Evolutionary conservation across 164 flowering plant genomes (phyloP), one percentile per base, ranked within the genome.

Genomic region (Stephania cephalantha): DNA sequence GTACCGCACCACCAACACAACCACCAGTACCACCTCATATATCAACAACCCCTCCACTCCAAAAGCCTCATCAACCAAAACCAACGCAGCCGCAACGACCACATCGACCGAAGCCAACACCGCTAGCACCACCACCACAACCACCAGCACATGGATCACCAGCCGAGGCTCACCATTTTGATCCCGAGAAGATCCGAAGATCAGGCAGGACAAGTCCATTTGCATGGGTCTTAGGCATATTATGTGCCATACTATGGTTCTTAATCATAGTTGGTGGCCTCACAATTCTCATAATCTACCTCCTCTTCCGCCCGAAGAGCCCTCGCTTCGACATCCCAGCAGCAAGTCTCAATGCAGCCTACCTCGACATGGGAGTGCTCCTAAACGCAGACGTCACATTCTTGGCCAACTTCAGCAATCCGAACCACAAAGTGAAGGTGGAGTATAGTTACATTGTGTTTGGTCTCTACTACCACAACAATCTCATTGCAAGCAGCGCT

Each of bases 401-500:
- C 20, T 86, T 90, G 0, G 88, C 85, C 30, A 92, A 90, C 81
- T 89, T 90, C 86, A 88, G 88, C 10, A 92, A 92, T 67, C 90
- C 94, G 20, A 92, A 86, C 86, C 79, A 73, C 76, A 92, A 88
- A 76, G 87, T 88, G 9, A 78, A 70, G 1, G 88, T 90, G 72
- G 91, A 89, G 55, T 89, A 85, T 87, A 85, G 83, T 50, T 84
- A 76, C 72, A 69, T 86, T 66, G 74, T 75, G 71, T 63, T 92
- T n/a, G 78, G 86, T 30, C 88, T 92, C 10, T 88, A 86, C 85
- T 87, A 81, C 25, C 85, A 79, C 3, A 71, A 61, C 17, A 85
- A 82, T 65, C 84, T 85, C 9, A 81, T 92, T 13, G 86, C 90
- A 1, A 85, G 85, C 12, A 84, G 77, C n/a, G 81, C 84, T 69